Evolutionary conservation across 495 filamentous ascomycete species (phyloP), one percentile per base, ranked within the genome.

Genomic region (Penicillium paxilli): DNA sequence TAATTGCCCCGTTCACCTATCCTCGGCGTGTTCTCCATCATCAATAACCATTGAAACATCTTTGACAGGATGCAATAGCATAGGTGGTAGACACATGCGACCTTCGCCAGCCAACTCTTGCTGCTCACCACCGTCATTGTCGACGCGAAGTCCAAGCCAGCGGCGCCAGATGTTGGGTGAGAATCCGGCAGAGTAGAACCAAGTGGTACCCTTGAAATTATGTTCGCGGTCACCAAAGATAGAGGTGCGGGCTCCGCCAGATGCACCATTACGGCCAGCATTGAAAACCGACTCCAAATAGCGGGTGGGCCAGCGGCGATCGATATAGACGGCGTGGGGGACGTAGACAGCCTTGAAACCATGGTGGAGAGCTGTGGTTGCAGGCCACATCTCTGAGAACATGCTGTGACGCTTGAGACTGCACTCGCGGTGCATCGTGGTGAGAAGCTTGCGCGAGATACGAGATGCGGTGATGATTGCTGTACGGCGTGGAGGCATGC

Each of bases 301-400:
- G 25, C 80, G 75, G 2, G 81, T 78, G 7, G 94, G 94, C 94
- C 94, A 98, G 45, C 81, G 78, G 40, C 94, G 88, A 67, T 98
- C 94, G 20, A 98, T 82, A 66, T 88, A 96, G 32, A 96, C 79
- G 0, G 93, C 91, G 64, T 98, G 94, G 1, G 94, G 94, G 11
- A 87, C 91, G 62, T 86, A 96, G 20, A 98, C 94, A 41, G 90
- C 94, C 72, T 98, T 98, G 76, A 90, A 84, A 10, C 94, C 94
- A 65, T 98, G 94, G 48, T 98, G 95, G 3, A 98, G 78, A 7
- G 92, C 89, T 4, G 85, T 80, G 0, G 88, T 90, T 16, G 87
- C 87, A 1, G 92, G 88, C 89, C 89, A 97, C 92, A 97, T 97
- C 69, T 98, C 94, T 0, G 90, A 88, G 74, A 96, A 98, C 73